Evolutionary conservation across 2,329 filamentous ascomycete species (phyloP), one percentile per base, ranked within the genome.

Genomic region (Gaeumannomyces sp.): DNA sequence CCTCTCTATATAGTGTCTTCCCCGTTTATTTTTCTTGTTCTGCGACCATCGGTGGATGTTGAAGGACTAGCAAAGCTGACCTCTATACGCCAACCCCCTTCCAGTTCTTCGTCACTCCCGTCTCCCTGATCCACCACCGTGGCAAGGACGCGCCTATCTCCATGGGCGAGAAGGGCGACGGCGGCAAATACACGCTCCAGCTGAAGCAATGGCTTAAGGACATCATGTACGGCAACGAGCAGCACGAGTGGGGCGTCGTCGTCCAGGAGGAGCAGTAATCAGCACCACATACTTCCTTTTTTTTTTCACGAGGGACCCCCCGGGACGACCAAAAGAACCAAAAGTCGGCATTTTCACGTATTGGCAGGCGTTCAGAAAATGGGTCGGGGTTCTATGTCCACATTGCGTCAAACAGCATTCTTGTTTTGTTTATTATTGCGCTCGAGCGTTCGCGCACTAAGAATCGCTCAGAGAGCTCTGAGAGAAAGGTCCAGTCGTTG

Each of bases 211-310:
- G 84, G 84, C 78, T 93, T 68, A 80, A 81, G 68, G 86, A 89
- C 69, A 91, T 93, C 76, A 92, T 91, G 87, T 92, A 89, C 74
- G 89, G 89, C 66, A 83, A 83, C 65, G 85, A 83, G 72, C 72
- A 87, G 65, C 89, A 92, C 73, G 78, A 84, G 61, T 93, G 90
- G 89, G 87, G 84, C 50, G 83, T 91, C 64, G 81, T 90, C 50
- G 81, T 93, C 50, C 79, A 85, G 63, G 87, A 90, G 75, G 83
- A 87, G 68, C 50, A 60, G 31, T 70, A 63, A 67, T 22, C 11
- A 22, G 6, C 7, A 10, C 45, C 19, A n/a, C 7, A 22, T 22
- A 7, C 22, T n/a, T n/a, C 45, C 45, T 4, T 50, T 8, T n/a
- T 7, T 53, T 53, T 22, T n/a, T 14, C 19, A 5, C 3, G 22